Base-by-base conservation (phyloP, 768 basidiomycete genomes). In the Mycena vitilis region DNA sequence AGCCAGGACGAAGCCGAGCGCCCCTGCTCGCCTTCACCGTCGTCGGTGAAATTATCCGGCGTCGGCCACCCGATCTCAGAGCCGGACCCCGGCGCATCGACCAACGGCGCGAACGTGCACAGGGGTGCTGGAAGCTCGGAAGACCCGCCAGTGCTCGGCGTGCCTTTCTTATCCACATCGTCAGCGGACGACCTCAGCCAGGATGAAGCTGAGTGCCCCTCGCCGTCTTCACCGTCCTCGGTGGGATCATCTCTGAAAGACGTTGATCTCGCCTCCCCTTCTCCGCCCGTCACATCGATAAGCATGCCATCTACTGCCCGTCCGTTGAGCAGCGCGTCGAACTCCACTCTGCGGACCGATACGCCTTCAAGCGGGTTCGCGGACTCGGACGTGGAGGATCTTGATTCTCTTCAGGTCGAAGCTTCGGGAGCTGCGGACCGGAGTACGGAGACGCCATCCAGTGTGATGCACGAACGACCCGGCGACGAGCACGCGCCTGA, bases 201-300 rank as follows among this genome's bases (percentile, higher is more conserved):
- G 11, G 38, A 38, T 2, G 54, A 18, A 47, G 20, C 30, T 34
- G 45, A 36, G 58, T n/a, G 45, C n/a, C 13, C 52, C 48, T 54
- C 51, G 15, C 30, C 48, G 12, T 12, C 8, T n/a, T 3, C 37
- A 18, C 38, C 11, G n/a, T 48, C 47, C 45, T 22, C n/a, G 9
- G 51, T 20, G 8, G 66, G 55, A 5, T 60, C 65, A 1, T 42
- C n/a, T 18, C 25, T 51, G 40, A 55, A 52, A 12, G 55, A 65
- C 51, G 18, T 42, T 9, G 34, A 54, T 57, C 34, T 38, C 15
- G 44, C 36, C 22, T 60, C 65, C 40, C 58, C 23, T 36, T 62
- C 59, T 18, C 36, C 12, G 3, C 23, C 47, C 42, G 47, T 30
- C 45, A 56, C 56, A 12, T 62, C 66, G 25, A 51, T 34, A 38